Base-by-base conservation (phyloP, 306 rosid species). In the Fragaria iinumae region DNA sequence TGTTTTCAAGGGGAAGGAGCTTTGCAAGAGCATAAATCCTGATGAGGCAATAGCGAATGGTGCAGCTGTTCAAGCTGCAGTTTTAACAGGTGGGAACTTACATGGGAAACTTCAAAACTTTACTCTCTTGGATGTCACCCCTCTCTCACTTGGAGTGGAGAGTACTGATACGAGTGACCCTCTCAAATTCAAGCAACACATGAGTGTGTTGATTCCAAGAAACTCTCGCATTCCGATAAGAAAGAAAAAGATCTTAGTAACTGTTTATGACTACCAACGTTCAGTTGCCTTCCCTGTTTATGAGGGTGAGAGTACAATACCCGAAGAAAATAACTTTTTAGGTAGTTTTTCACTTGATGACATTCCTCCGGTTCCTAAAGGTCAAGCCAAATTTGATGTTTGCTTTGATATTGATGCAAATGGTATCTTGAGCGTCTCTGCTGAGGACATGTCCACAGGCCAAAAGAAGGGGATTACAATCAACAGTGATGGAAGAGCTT, bases 41-140 rank as follows among this genome's bases (percentile, higher is more conserved):
- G 62, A 55, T n/a, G 62, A 55, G 62, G 62, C 62, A 23, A 25
- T 59, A 11, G 65, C 65, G 5, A 11, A 59, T 11, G 65, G 65
- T 11, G 36, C 65, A 23, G 65, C 65, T 25, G 18, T 59, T 59
- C 65, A 59, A 25, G 65, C 65, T 3, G 65, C 65, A 25, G 36
- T 59, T 12, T 59, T 59, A 3, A 59, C 8, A 1, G 65, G 36
- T 21, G 18, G 10, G 11, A 21, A 50, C 4, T 17, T 23, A 1
- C 5, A 0, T 52, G 75, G 34, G 36, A 55, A 72, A 17, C 76
- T 72, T 72, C 20, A 72, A 36, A 5, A n/a, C 49, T 62, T 74
- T 34, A 41, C 29, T 65, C 39, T 71, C 55, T 59, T 76, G 43
- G 55, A 68, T 62, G 44, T 74, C 43, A 74, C 77, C 0, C 69